Base-by-base conservation (phyloP, 2,329 filamentous ascomycete genomes). In the Ceratocystis albifundus region DNA sequence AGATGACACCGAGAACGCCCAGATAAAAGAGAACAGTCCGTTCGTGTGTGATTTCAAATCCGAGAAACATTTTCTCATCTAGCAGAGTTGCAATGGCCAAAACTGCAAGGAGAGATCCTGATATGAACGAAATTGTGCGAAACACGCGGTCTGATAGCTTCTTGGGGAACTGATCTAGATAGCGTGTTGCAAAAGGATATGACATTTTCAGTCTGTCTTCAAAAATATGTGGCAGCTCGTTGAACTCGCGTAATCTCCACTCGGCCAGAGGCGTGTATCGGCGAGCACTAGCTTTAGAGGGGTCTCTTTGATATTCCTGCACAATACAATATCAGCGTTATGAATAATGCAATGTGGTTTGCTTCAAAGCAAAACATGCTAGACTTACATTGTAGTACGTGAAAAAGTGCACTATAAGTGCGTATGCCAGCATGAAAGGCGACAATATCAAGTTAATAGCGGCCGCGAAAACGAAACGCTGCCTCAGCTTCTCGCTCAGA, bases 201-300 rank as follows among this genome's bases (percentile, higher is more conserved):
- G 94, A 96, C 88, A 97, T 95, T 70, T 96, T 92, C 53, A 93
- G 80, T 22, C 94, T 86, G 70, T 93, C 89, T 68, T 91, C 84
- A 72, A 97, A 99, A 1, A 97, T 81, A 75, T 99, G 94, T 66
- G 88, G 88, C 0, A 99, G 81, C 75, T 99, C 94, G 72, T 99
- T 99, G 80, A 97, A 99, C 74, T 97, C 93, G 61, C 94, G 87
- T 69, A 99, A 96, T 72, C 96, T 97, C 94, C 94, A 99, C 74
- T 96, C 89, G 0, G 94, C 94, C 63, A 96, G 83, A 0, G 91
- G 89, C 0, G 93, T 97, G 73, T 96, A 99, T 70, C 91, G 87
- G 50, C 94, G 86, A 17, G 90, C 88, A n/a, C 89, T 88, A 46
- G 96, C 83, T 69, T 91, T 87, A 0, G 90, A 86, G 0, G 90